Evolutionary conservation across 2,329 filamentous ascomycete genomes (phyloP).

Genomic region (Botrytis porri): DNA sequence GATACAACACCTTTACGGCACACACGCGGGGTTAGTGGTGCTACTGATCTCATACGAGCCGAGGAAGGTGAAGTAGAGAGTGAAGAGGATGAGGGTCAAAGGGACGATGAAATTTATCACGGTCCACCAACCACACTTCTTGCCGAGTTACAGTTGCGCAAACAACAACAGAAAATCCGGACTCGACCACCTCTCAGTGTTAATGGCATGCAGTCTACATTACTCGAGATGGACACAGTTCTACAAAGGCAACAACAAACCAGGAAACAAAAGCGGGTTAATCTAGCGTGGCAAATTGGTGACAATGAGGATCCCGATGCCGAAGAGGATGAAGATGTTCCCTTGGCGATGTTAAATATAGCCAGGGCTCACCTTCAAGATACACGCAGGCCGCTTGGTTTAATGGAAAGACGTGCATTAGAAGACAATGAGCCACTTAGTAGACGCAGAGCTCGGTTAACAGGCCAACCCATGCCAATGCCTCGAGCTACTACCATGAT

Average conservation of each 20-base stretch:
- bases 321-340: constrained; percentile 78
- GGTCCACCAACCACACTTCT: constrained; percentile 85
- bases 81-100: constrained; percentile 45
- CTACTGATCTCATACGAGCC: constrained; percentile 21
- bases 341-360: constrained; percentile 76
- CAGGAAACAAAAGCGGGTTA: constrained; percentile 71
- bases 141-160: constrained; percentile 87
- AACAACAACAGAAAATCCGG: constrained; percentile 80
- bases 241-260: constrained; percentile 78
- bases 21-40: constrained; percentile 23
- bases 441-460: constrained; percentile 35
- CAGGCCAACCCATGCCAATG: constrained; percentile 27
- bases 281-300: constrained; percentile 85
- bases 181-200: constrained; percentile 64
- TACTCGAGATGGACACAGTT: constrained; percentile 87
- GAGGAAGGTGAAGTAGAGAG: constrained; percentile 43
- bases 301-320: constrained; percentile 46
- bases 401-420: constrained; percentile 77
- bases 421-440: constrained; percentile 82
- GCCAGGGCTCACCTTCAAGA: constrained; percentile 45
- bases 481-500: constrained; percentile 35
- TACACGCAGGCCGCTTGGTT: constrained; percentile 63
- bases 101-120: constrained; percentile 51
- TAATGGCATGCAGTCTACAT: constrained; percentile 83
- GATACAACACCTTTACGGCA: constrained; percentile 28